These are phyloP conservation scores for Umbelopsis sp. DNA, from an alignment of 371 early-diverging fungal species.

Conservation along the genomic window DNA sequence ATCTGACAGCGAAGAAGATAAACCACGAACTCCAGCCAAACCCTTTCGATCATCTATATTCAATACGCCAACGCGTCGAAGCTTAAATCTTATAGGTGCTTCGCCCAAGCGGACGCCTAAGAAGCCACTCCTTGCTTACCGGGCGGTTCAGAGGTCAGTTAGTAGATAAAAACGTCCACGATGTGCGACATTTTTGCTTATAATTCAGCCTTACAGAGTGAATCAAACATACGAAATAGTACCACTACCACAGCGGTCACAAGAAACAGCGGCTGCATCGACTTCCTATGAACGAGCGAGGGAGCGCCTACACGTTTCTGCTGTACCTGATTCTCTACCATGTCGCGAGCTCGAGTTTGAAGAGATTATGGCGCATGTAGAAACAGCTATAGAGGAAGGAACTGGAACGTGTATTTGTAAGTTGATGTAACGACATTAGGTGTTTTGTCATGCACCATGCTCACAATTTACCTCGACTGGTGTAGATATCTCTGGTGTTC, in stretches of 20 bases:
- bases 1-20: background rate
- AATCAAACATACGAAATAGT: conserved; percentile 8
- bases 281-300: conserved; percentile 71
- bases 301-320: conserved; percentile 83
- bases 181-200: background rate
- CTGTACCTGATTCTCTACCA: conserved; percentile 88
- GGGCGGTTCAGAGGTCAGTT: conserved; percentile 5
- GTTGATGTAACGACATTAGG: conserved; percentile 18
- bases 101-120: conserved; percentile 3
- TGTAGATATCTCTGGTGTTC: conserved; percentile 92
- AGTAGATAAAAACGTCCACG: background rate
- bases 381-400: conserved; percentile 75
- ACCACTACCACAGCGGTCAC: conserved; percentile 24
- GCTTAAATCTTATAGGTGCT: background rate
- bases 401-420: conserved; percentile 85
- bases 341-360: conserved; percentile 91
- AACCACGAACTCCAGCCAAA: conserved; percentile 7
- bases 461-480: background rate
- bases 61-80: conserved; percentile 4
- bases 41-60: conserved; percentile 1
- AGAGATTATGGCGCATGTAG: conserved; percentile 71
- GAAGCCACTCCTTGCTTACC: background rate
- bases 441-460: background rate
- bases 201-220: background rate
- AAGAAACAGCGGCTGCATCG: conserved; percentile 20